phyloP scores from a whole-genome alignment of 2,329 filamentous ascomycete species.

The Calycina herbarum region DNA sequence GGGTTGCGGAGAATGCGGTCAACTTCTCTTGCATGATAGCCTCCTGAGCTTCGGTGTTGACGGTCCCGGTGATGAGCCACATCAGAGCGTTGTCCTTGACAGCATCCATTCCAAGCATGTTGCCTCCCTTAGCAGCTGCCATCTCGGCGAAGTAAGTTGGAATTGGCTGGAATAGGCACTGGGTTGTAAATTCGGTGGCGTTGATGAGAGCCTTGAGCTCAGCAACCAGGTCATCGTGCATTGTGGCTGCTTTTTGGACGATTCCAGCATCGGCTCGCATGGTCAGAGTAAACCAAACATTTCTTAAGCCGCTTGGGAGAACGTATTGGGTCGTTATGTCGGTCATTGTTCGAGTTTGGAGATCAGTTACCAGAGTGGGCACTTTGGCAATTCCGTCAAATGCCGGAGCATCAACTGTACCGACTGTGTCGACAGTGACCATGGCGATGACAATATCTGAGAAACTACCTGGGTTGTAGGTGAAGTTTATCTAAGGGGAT shows the following conservation, averaged over 20 bases:
- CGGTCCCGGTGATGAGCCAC: background rate
- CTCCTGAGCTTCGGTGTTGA: background rate
- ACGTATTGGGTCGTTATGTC: background rate
- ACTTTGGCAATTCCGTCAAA: slow-evolving; percentile 11
- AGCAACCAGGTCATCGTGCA: slow-evolving; percentile 5
- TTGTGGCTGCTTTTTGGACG: background rate
- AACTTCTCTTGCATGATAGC: background rate
- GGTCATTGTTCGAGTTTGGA: background rate
- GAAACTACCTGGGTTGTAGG: slow-evolving; percentile 21
- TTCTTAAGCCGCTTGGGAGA: background rate
- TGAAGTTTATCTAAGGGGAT: slow-evolving; percentile 15
- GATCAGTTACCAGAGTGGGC: background rate
- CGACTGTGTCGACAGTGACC: slow-evolving; percentile 60
- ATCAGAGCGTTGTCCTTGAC: slow-evolving; percentile 5
- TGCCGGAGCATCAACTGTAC: slow-evolving; percentile 52
- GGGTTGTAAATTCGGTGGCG: slow-evolving; percentile 22
- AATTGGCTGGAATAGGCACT: slow-evolving; percentile 36
- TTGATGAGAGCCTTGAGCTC: background rate
- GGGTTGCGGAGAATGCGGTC: background rate
- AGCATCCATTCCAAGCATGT: slow-evolving; percentile 38
- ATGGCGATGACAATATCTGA: slow-evolving; percentile 33
- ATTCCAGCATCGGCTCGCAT: slow-evolving; percentile 7
- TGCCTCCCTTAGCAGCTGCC: slow-evolving; percentile 34
- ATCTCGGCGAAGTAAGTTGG: slow-evolving; percentile 31
- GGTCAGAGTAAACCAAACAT: slow-evolving; percentile 8